Percentiles rank a stretch among this genome's conserved stretches.
Conservation (phyloP, 2,329 filamentous ascomycete genomes). For the Fusarium secorum region DNA sequence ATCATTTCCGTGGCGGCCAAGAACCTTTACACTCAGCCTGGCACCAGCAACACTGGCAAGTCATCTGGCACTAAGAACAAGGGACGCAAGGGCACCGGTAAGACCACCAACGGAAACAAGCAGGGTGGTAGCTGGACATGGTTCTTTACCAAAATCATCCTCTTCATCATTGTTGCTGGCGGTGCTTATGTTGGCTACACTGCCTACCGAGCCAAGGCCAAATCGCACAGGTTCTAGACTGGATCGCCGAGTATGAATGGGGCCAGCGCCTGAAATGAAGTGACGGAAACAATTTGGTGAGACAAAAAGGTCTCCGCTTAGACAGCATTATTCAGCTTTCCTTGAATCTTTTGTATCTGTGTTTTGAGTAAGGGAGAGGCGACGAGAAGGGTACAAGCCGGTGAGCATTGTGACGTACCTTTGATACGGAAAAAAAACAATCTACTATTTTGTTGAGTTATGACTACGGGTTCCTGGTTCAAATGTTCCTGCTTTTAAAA, state of each 20-base stretch:
- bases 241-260: not conserved
- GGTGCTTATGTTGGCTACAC: slow-evolving; percentile 89
- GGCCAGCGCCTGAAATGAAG: not conserved
- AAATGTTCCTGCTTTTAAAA: not conserved
- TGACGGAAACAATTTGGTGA: slow-evolving; percentile 4
- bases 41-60: slow-evolving; percentile 50
- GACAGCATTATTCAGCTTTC: slow-evolving; percentile 20
- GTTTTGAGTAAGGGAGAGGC: slow-evolving; percentile 23
- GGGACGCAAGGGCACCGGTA: slow-evolving; percentile 47
- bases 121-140: slow-evolving; percentile 64
- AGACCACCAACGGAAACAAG: slow-evolving; percentile 48
- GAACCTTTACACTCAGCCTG: slow-evolving; percentile 80
- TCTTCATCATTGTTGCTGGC: slow-evolving; percentile 74
- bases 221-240: slow-evolving; percentile 65
- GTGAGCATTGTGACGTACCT: slow-evolving; percentile 25
- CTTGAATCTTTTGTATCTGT: slow-evolving; percentile 24
- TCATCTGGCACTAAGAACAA: slow-evolving; percentile 47
- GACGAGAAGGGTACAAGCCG: slow-evolving; percentile 14
- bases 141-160: slow-evolving; percentile 80
- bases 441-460: slow-evolving; percentile 17
- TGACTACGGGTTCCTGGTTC: not conserved
- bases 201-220: slow-evolving; percentile 74
- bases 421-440: slow-evolving; percentile 12
- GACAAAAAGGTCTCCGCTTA: slow-evolving; percentile 14
- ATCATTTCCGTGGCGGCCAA: slow-evolving; percentile 86